These are phyloP conservation scores for Heterococcus sp. DNA, from an alignment of 108 stramenopile genomes.

Conservation along the genomic window DNA sequence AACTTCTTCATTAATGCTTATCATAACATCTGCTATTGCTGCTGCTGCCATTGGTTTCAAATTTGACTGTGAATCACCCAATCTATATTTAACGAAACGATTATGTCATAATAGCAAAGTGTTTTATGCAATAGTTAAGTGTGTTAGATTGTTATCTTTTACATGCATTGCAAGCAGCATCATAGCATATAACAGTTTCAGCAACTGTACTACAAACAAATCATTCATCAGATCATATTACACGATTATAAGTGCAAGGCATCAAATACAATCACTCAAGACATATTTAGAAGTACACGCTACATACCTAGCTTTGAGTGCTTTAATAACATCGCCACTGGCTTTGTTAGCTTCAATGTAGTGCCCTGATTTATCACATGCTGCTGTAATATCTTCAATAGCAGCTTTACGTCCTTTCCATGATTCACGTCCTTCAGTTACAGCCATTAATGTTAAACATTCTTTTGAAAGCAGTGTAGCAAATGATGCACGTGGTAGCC, in stretches of 20 bases:
- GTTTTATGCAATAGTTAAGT: too few species aligned
- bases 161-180: too few species aligned
- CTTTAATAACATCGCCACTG: slow-evolving; percentile 18
- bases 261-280: too few species aligned
- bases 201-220: too few species aligned
- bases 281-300: too few species aligned
- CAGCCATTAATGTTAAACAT: slow-evolving; percentile 17
- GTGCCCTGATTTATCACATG: slow-evolving; percentile 25
- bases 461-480: slow-evolving; percentile 29
- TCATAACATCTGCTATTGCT: slow-evolving; percentile 22
- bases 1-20: slow-evolving; percentile 20
- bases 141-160: too few species aligned
- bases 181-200: too few species aligned
- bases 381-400: slow-evolving; percentile 35
- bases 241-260: too few species aligned
- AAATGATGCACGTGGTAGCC: slow-evolving; percentile 21
- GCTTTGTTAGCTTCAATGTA: slow-evolving; percentile 35
- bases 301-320: not conserved
- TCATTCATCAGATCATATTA: too few species aligned
- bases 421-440: slow-evolving; percentile 20
- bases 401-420: slow-evolving; percentile 43
- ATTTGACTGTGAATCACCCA: slow-evolving; percentile 40
- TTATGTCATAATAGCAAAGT: too few species aligned
- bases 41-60: slow-evolving; percentile 36
- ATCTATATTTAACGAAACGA: too few species aligned